Evolutionary conservation across 805 yeast genomes (phyloP), one percentile per base, ranked within the genome.

Genomic region (Kodamaea kakaduensis): DNA sequence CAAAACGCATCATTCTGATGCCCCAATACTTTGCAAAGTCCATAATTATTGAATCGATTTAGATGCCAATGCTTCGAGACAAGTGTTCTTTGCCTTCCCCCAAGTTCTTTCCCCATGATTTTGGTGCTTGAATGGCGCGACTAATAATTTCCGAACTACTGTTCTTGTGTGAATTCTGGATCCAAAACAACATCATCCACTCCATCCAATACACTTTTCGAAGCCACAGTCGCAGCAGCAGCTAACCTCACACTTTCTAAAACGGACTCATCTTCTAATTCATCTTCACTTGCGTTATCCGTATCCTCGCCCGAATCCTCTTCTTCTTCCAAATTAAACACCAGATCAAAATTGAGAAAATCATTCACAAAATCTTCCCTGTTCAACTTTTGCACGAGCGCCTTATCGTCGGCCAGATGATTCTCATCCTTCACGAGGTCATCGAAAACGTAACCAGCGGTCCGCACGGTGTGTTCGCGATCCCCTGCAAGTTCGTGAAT

Each of bases 291-390:
- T 9, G 28, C 38, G 9, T 34, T 41, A 24, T 36, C 38, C 16
- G 26, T 38, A 2, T 30, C 43, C 17, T 36, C 42, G 22, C 37
- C 38, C 5, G 35, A 44, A 2, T 26, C 43, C 14, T 35, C 41
- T n/a, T 32, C 45, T 14, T 39, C 41, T 7, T 33, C 31, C 25
- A 34, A 23, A 12, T 37, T 38, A 27, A 51, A 46, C 17, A 42
- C 43, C 15, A 43, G 41, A 23, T 48, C 51, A 31, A 54, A 55
- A 38, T 56, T 50, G 14, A 52, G 48, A 41, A 58, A 61, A 22
- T 61, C 65, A 17, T 48, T 49, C 6, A 51, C 39, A 31, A 61
- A 61, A 16, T 53, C 61, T 10, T 50, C 56, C 19, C 50, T 51
- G 14, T 38, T 42, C 35, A 56, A 42, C 19, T 33, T 17, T 22